Evolutionary conservation across 2,329 filamentous ascomycete species (phyloP).

Genomic region (Colletotrichum shisoi): DNA sequence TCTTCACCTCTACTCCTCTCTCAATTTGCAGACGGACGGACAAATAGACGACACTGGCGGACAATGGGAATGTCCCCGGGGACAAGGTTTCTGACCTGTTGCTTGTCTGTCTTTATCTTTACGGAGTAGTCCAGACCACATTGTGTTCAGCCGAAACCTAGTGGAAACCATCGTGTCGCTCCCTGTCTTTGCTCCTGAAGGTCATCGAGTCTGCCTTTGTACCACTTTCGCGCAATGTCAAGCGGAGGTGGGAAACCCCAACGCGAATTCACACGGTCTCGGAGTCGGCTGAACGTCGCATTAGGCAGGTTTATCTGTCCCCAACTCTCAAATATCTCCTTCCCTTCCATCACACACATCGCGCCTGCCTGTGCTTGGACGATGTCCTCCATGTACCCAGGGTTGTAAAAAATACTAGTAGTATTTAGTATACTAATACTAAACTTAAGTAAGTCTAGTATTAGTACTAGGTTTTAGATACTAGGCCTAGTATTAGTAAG

Average conservation of each 20-base stretch:
- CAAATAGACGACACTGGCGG: not conserved
- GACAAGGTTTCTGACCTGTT: not conserved
- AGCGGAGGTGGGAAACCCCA: no score
- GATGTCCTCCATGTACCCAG: no score
- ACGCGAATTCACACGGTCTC: no score
- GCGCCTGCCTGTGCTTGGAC: not conserved
- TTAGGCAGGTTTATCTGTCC: no score
- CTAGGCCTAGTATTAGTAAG: no score
- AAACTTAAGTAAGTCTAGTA: no score
- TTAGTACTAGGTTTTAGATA: no score
- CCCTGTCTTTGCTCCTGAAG: not conserved
- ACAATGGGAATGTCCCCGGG: not conserved
- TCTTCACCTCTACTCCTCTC: not conserved
- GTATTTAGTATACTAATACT: no score
- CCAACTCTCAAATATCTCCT: not conserved
- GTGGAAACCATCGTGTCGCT: constrained; percentile 1
- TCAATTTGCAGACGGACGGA: not conserved
- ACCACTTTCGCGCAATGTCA: no score
- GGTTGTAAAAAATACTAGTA: no score
- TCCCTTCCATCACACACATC: not conserved
- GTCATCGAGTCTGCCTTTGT: no score
- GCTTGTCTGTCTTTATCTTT: not conserved
- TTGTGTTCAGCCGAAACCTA: constrained; percentile 31
- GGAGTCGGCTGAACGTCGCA: no score
- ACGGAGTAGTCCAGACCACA: constrained; percentile 24